Percentiles rank a stretch among this genome's conserved stretches.
Conservation (phyloP, 1,139 yeast species). For the Geotrichum phurueaensis region DNA sequence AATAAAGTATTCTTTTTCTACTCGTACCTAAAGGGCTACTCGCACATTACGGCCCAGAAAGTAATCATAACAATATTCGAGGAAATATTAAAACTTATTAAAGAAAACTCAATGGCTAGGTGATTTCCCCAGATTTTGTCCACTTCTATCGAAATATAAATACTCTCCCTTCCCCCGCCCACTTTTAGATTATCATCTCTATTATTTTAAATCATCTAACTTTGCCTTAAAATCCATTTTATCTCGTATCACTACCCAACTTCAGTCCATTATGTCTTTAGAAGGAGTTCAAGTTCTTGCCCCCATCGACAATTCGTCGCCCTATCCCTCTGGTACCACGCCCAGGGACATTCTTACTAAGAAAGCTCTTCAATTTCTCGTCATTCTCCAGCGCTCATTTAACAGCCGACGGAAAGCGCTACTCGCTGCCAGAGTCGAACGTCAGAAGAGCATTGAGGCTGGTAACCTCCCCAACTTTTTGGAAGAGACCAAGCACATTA, state of each 20-base stretch:
- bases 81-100: not conserved
- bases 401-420: conserved; percentile 54
- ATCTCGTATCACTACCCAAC: not conserved
- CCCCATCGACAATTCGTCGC: conserved; percentile 12
- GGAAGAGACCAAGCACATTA: conserved; percentile 59
- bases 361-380: conserved; percentile 68
- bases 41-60: no score
- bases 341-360: conserved; percentile 45
- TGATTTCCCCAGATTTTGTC: not conserved
- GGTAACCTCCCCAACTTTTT: conserved; percentile 69
- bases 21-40: no score
- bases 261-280: conserved; percentile 1
- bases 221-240: not conserved
- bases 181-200: not conserved
- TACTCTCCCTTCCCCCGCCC: not conserved
- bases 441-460: conserved; percentile 57
- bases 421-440: conserved; percentile 52
- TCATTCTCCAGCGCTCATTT: conserved; percentile 68
- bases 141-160: not conserved
- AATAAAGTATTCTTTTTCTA: no score
- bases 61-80: no score
- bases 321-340: conserved; percentile 16
- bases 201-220: not conserved
- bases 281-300: conserved; percentile 14
- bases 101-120: not conserved